A percentile compares a stretch with the other conserved stretches of the same genome.
These are phyloP conservation scores for Dipodascopsis uninucleata DNA, from an alignment of 805 yeast species.

Conservation along the genomic window DNA sequence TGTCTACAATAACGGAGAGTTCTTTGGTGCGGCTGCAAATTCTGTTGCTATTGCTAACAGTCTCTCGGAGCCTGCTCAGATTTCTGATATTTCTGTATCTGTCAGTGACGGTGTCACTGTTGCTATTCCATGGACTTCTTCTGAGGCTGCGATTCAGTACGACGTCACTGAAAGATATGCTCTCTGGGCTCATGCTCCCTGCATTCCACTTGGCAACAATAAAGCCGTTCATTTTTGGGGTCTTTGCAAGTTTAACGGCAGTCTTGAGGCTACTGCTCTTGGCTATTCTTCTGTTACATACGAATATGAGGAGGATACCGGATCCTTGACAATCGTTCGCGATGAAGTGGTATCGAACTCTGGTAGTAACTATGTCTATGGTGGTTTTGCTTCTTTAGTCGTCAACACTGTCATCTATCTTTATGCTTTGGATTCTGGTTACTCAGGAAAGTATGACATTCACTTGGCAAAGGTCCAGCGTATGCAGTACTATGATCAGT, in stretches of 20 bases:
- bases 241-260: conserved; percentile 12
- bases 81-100: conserved; percentile 14
- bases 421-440: conserved; percentile 16
- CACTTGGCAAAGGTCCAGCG: conserved; percentile 19
- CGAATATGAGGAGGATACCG: conserved; percentile 2
- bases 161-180: conserved; percentile 12
- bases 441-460: conserved; percentile 15
- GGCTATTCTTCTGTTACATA: conserved; percentile 18
- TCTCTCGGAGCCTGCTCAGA: conserved; percentile 2
- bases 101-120: conserved; percentile 11
- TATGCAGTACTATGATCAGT: conserved; percentile 4
- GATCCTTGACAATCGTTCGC: conserved; percentile 10
- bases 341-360: background rate
- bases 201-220: conserved; percentile 12
- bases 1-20: conserved; percentile 11
- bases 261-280: background rate
- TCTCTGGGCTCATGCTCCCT: conserved; percentile 17
- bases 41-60: conserved; percentile 11
- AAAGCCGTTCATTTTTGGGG: conserved; percentile 20
- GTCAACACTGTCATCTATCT: conserved; percentile 19
- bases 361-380: conserved; percentile 10
- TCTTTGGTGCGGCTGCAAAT: conserved; percentile 23
- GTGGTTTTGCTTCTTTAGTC: conserved; percentile 16
- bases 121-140: conserved; percentile 20
- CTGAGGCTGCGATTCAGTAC: conserved; percentile 15